These are phyloP conservation scores for Kodamaea alishanica DNA, from an alignment of 1,139 yeast species.

Conservation along the genomic window DNA sequence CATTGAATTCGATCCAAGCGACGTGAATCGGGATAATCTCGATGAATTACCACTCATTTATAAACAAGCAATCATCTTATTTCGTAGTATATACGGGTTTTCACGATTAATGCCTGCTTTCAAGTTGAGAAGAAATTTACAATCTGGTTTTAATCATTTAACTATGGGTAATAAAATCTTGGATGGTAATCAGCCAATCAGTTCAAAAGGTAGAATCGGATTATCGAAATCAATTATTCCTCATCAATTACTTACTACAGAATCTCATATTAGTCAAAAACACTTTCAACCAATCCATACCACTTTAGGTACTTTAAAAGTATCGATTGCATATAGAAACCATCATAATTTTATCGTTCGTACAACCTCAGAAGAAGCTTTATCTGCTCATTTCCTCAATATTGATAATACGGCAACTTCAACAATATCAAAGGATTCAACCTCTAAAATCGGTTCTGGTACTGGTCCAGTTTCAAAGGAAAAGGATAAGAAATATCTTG, in stretches of 20 bases:
- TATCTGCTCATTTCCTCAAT: constrained; percentile 55
- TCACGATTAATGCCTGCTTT: constrained; percentile 70
- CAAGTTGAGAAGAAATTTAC: constrained; percentile 39
- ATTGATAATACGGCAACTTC: constrained; percentile 32
- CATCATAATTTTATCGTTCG: constrained; percentile 65
- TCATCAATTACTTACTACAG: constrained; percentile 37
- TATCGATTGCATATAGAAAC: constrained; percentile 75
- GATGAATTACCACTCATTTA: constrained; percentile 67
- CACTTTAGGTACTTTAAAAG: constrained; percentile 65
- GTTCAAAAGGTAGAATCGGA: constrained; percentile 82
- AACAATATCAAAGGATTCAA: neutral
- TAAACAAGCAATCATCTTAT: constrained; percentile 68
- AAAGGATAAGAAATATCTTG: constrained; percentile 1
- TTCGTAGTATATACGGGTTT: constrained; percentile 70
- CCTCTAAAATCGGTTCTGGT: neutral
- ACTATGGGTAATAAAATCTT: constrained; percentile 58
- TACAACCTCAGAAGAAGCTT: constrained; percentile 57
- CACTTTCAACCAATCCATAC: constrained; percentile 69
- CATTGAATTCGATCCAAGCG: constrained; percentile 60
- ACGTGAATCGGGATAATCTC: constrained; percentile 24
- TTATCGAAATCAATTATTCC: constrained; percentile 64
- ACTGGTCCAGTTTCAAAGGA: constrained; percentile 1
- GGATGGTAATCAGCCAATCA: constrained; percentile 75
- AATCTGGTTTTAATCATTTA: constrained; percentile 23
- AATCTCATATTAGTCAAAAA: constrained; percentile 56